A percentile compares a stretch with the other conserved stretches of the same genome.
Conservation (phyloP, 2,329 filamentous ascomycete genomes). For the Aschersonia sp. region DNA sequence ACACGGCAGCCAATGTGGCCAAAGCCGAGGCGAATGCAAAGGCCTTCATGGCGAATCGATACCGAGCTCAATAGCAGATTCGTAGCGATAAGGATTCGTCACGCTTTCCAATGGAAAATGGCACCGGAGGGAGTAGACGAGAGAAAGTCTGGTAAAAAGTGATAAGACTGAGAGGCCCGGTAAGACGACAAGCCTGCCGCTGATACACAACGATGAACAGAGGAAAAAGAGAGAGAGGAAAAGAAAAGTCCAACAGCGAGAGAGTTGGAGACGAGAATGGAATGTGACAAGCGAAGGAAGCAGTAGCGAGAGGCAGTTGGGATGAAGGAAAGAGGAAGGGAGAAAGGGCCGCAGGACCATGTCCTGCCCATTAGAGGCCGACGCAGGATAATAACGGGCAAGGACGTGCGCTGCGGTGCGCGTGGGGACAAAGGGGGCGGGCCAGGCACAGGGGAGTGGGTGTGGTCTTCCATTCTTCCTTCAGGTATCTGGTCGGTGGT, state of each 20-base stretch:
- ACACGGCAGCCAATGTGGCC: conserved; percentile 27
- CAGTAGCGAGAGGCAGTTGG: conserved; percentile 1
- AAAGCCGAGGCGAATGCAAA: conserved; percentile 31
- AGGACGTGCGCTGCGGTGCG: neutral
- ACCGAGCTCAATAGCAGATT: conserved; percentile 5
- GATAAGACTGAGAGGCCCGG: neutral
- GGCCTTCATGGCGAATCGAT: conserved; percentile 31
- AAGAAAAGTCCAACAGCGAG: conserved; percentile 20
- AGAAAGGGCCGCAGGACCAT: neutral
- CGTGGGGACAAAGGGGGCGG: too few species aligned
- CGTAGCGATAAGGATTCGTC: neutral
- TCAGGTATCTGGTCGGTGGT: too few species aligned
- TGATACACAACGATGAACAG: neutral
- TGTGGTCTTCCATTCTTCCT: too few species aligned
- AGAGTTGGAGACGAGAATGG: conserved; percentile 13
- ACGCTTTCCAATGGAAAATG: conserved; percentile 2
- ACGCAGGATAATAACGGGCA: neutral
- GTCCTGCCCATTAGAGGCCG: neutral
- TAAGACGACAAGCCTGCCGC: neutral
- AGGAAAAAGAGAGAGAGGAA: conserved; percentile 6
- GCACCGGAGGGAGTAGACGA: conserved; percentile 7
- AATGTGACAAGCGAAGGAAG: conserved; percentile 10
- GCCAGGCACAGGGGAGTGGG: too few species aligned
- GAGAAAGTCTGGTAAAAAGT: neutral
- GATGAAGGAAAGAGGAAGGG: conserved; percentile 6